Evolutionary conservation across 148 eudicot genomes (phyloP).

Genomic region (Rhododendron williamsianum): DNA sequence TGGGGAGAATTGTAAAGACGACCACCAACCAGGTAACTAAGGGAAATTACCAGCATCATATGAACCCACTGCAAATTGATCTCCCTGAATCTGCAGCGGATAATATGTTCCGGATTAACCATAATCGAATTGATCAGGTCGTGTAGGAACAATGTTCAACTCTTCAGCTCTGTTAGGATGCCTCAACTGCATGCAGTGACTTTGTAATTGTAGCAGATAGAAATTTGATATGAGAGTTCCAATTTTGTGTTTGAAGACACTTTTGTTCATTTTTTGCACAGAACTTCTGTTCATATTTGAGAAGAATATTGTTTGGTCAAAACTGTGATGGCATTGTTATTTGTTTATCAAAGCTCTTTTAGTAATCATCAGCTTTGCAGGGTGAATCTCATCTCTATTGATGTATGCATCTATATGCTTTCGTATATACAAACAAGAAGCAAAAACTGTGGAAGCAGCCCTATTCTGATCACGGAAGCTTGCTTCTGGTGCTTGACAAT

Average conservation of each 20-base stretch:
- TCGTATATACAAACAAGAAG: neutral
- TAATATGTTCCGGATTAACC: slow-evolving; percentile 14
- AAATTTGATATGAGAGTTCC: neutral
- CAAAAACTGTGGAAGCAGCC: neutral
- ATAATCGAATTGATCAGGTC: slow-evolving; percentile 19
- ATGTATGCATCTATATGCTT: neutral
- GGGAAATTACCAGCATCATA: slow-evolving; percentile 2
- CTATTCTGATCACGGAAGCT: neutral
- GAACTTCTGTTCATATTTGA: neutral
- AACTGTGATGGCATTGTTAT: neutral
- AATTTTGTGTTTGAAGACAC: neutral
- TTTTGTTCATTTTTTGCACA: neutral
- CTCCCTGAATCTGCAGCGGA: neutral
- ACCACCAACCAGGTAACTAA: slow-evolving; percentile 18
- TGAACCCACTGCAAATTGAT: slow-evolving; percentile 12
- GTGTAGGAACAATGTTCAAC: slow-evolving; percentile 20
- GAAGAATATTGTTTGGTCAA: neutral
- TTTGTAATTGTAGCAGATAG: slow-evolving; percentile 9
- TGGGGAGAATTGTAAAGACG: slow-evolving; percentile 13
- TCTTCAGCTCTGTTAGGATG: slow-evolving; percentile 29
- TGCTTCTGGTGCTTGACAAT: neutral
- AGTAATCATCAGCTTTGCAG: neutral
- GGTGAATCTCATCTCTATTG: neutral
- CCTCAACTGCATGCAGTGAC: slow-evolving; percentile 28
- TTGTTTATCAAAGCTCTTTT: neutral